Evolutionary conservation across 148 eudicot species (phyloP).

Genomic region (Camellia japonica): DNA sequence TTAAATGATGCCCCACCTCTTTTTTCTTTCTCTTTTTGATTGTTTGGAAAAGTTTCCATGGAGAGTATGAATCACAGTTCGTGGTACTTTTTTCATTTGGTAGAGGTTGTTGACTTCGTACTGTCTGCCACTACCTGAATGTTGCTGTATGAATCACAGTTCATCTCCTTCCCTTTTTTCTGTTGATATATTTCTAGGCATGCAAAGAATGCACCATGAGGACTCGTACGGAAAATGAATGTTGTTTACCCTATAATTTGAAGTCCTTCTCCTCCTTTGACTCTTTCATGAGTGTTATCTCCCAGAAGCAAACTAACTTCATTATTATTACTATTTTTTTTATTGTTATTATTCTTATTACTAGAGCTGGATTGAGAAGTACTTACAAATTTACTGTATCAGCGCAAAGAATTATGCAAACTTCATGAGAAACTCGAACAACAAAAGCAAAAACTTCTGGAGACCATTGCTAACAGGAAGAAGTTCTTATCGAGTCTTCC

Average conservation of each 20-base stretch:
- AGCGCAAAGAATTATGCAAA: conserved; percentile 96
- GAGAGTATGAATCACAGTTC: neutral
- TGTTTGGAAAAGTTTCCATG: neutral
- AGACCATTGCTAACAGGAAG: conserved; percentile 79
- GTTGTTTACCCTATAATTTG: neutral
- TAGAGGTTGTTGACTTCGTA: neutral
- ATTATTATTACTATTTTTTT: neutral
- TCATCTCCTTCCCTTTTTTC: neutral
- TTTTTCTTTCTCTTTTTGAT: too few relatives aligned
- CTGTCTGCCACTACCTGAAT: neutral
- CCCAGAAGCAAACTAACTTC: too few relatives aligned
- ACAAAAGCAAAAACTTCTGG: conserved; percentile 67
- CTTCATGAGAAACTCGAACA: conserved; percentile 73
- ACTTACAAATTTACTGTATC: conserved; percentile 19
- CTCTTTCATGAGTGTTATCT: neutral
- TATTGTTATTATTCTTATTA: neutral
- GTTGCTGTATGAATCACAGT: too few relatives aligned
- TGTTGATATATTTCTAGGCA: neutral
- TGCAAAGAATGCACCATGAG: neutral
- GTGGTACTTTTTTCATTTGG: neutral
- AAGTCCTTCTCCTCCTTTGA: neutral
- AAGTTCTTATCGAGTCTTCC: conserved; percentile 96
- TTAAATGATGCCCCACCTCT: neutral
- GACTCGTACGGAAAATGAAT: neutral
- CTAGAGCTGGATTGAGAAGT: neutral